These are phyloP conservation scores for Isatis tinctoria DNA, from an alignment of 345 rosid genomes.

Conservation along the genomic window DNA sequence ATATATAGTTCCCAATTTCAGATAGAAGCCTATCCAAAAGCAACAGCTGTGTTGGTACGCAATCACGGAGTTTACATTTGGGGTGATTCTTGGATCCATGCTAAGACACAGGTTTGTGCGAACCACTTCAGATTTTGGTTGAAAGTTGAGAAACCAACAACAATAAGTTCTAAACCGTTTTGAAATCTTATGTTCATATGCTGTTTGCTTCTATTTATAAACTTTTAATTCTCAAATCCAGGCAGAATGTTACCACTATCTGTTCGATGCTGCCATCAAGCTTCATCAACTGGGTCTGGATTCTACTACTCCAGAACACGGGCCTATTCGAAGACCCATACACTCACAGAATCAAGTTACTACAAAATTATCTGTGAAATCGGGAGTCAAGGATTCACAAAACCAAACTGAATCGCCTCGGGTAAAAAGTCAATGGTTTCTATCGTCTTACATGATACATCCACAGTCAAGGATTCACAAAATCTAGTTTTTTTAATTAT, in stretches of 20 bases:
- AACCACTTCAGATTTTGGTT: slow-evolving; percentile 6
- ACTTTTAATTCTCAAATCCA: slow-evolving; percentile 30
- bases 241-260: slow-evolving; percentile 94
- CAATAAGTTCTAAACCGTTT: neutral
- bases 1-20: slow-evolving; percentile 22
- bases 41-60: slow-evolving; percentile 94
- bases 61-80: slow-evolving; percentile 91
- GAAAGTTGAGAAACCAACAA: slow-evolving; percentile 9
- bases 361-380: slow-evolving; percentile 37
- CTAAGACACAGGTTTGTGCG: slow-evolving; percentile 87
- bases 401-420: slow-evolving; percentile 35
- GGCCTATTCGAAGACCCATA: slow-evolving; percentile 47
- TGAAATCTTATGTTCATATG: slow-evolving; percentile 3
- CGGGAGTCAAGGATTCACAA: slow-evolving; percentile 42
- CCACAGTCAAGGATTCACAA: neutral
- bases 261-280: slow-evolving; percentile 92
- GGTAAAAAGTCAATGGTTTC: slow-evolving; percentile 34
- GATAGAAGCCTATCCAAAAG: slow-evolving; percentile 87
- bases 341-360: slow-evolving; percentile 32
- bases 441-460: neutral
- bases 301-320: slow-evolving; percentile 73
- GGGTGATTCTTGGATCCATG: slow-evolving; percentile 99
- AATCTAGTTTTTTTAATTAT: neutral
- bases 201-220: neutral
- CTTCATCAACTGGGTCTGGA: slow-evolving; percentile 78